Conservation (phyloP, 2,329 filamentous ascomycete genomes). For the Huntiella bhutanensis region DNA sequence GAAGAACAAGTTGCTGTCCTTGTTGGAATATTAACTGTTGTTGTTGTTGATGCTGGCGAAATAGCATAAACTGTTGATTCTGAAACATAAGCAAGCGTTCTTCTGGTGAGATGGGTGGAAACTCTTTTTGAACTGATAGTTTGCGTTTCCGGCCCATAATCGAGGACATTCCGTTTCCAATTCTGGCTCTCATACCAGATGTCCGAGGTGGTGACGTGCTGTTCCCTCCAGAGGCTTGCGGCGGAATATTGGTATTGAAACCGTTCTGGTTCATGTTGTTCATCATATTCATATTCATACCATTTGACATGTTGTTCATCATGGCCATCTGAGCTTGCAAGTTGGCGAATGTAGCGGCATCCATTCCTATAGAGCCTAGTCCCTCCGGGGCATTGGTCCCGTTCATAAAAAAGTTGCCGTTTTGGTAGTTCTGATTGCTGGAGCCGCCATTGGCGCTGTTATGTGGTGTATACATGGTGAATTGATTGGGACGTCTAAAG, state of each 20-base stretch:
- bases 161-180: conserved; percentile 1
- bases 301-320: background rate
- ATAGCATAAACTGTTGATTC: conserved; percentile 1
- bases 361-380: no score
- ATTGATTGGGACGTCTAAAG: no score
- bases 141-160: conserved; percentile 8
- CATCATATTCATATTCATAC: background rate
- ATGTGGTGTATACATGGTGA: no score
- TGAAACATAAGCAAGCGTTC: background rate
- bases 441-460: no score
- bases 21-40: conserved; percentile 7
- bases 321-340: no score
- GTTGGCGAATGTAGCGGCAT: no score
- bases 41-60: conserved; percentile 7
- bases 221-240: no score
- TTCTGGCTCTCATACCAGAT: background rate
- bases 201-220: background rate
- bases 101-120: no score
- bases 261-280: background rate
- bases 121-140: background rate
- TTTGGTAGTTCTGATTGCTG: no score
- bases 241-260: no score
- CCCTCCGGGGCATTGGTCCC: no score
- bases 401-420: no score
- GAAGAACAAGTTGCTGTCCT: conserved; percentile 1